Percentiles rank a stretch among this genome's conserved stretches.
Evolutionary conservation across 2,329 filamentous ascomycete species (phyloP).

Genomic region (Sporothrix humicola): DNA sequence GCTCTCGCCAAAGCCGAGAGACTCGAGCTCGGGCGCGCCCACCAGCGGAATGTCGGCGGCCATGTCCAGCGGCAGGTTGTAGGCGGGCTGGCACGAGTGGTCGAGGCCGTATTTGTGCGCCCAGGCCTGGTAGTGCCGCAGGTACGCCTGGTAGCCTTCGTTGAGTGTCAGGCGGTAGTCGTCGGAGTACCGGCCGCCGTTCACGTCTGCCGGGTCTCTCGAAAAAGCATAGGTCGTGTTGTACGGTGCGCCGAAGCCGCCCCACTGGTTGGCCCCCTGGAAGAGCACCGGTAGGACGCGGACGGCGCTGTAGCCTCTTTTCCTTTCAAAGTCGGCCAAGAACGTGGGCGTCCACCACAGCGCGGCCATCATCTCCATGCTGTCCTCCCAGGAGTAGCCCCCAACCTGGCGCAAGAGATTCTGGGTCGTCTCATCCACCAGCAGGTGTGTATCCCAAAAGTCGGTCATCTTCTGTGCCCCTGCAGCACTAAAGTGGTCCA

Average conservation of each 20-base stretch:
- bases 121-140: conserved; percentile 44
- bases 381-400: conserved; percentile 42
- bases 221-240: conserved; percentile 38
- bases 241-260: conserved; percentile 36
- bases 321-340: conserved; percentile 35
- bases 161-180: conserved; percentile 39
- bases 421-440: conserved; percentile 36
- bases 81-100: conserved; percentile 40
- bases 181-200: conserved; percentile 35
- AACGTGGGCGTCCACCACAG: conserved; percentile 40
- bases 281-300: conserved; percentile 40
- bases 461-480: conserved; percentile 40
- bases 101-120: conserved; percentile 38
- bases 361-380: conserved; percentile 41
- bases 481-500: conserved; percentile 41
- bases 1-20: conserved; percentile 40
- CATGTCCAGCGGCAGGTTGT: conserved; percentile 42
- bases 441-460: conserved; percentile 41
- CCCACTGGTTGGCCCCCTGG: conserved; percentile 37
- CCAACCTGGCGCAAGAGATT: conserved; percentile 36
- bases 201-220: not conserved
- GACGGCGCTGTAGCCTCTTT: conserved; percentile 37
- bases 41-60: conserved; percentile 36
- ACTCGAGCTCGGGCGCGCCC: conserved; percentile 40
- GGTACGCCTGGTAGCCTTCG: conserved; percentile 41